Conservation (phyloP, 2,329 filamentous ascomycete species). For the Fusarium sp. region DNA sequence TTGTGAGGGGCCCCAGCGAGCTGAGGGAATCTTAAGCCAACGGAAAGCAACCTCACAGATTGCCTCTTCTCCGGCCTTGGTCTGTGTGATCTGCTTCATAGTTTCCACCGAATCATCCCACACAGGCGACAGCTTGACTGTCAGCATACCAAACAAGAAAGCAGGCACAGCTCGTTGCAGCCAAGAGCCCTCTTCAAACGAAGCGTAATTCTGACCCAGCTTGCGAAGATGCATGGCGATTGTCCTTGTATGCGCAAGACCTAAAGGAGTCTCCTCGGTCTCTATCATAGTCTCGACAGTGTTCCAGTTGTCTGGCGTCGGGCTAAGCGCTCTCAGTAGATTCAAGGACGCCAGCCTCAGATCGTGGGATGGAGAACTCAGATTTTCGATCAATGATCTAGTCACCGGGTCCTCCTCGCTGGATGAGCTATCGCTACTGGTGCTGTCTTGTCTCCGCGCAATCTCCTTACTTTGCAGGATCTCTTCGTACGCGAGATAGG, state of each 20-base stretch:
- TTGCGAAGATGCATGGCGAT: slow-evolving; percentile 89
- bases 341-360: slow-evolving; percentile 78
- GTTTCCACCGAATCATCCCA: slow-evolving; percentile 86
- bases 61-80: slow-evolving; percentile 75
- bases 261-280: slow-evolving; percentile 82
- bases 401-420: slow-evolving; percentile 69
- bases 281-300: slow-evolving; percentile 70
- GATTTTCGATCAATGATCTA: slow-evolving; percentile 73
- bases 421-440: slow-evolving; percentile 54
- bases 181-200: slow-evolving; percentile 68
- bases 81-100: slow-evolving; percentile 77
- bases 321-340: slow-evolving; percentile 70
- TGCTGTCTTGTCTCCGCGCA: slow-evolving; percentile 37
- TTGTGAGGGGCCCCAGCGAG: slow-evolving; percentile 59
- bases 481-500: slow-evolving; percentile 65
- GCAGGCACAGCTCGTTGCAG: slow-evolving; percentile 77
- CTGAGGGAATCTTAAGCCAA: slow-evolving; percentile 74
- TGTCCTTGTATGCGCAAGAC: slow-evolving; percentile 76
- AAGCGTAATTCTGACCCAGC: slow-evolving; percentile 71
- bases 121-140: slow-evolving; percentile 82
- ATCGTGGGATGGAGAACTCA: slow-evolving; percentile 78
- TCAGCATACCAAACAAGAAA: slow-evolving; percentile 90
- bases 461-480: slow-evolving; percentile 34
- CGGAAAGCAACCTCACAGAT: slow-evolving; percentile 78
- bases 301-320: slow-evolving; percentile 35